Base-by-base conservation (phyloP, 768 basidiomycete genomes). In the Leccinum ochraceum region DNA sequence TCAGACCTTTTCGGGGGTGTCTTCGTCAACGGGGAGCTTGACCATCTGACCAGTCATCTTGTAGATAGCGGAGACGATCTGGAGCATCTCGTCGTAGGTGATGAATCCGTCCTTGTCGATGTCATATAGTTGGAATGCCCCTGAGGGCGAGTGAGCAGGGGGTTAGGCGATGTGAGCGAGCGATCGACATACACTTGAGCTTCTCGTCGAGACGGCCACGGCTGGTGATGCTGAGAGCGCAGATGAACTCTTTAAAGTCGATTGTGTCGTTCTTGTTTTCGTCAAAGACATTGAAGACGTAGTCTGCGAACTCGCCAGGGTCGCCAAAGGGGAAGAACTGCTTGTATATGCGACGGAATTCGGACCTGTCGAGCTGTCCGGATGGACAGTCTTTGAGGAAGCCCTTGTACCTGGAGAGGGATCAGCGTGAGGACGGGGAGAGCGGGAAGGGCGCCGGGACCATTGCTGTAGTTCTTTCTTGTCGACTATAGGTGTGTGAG, bases 31-130 rank as follows among this genome's bases (percentile, higher is more conserved):
- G n/a, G 97, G 95, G 22, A 98, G 85, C 74, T 95, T 95, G 64
- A 98, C 96, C 95, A 98, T 98, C 75, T 95, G 88, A 20, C 97
- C 97, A 4, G 97, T 98, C 97, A 99, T 98, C 85, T 96, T 98
- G 83, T 98, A 99, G 78, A 99, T 99, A 50, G 94, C 90, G 69
- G 90, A 86, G 9, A 99, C 97, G 73, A 99, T 99, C 79, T 93
- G 88, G 34, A 98, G 87, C 97, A 99, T 99, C 79, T 99, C 97
- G 71, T 95, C 89, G 76, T 98, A 98, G 44, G 97, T 97, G 79
- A 99, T 98, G 67, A 85, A 90, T 9, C 97, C 97, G 72, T 99
- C 97, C 67, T 94, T 94, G 79, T 99, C 94, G 69, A 99, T 98
- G 72, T 99, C 97, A 74, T 99, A 99, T 48, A 99, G 81, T 74